Percentiles rank a stretch among this genome's conserved stretches.
Evolutionary conservation across 176 grass and related monocot genomes (phyloP).

Genomic region (Phoenix dactylifera): DNA sequence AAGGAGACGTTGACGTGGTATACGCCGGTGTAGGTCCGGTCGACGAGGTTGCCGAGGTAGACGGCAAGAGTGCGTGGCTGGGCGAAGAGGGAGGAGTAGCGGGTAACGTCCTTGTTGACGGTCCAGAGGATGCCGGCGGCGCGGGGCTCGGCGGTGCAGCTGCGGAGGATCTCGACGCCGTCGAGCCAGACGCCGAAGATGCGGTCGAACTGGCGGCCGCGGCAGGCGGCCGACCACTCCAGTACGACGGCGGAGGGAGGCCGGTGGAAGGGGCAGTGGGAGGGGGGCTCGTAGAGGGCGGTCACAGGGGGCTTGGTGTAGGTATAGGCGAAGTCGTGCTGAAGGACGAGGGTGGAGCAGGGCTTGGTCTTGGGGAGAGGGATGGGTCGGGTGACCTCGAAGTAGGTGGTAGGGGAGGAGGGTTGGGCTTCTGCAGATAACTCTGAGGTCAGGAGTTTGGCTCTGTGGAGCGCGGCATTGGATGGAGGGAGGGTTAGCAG

Average conservation of each 20-base stretch:
- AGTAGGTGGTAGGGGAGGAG: too few species aligned
- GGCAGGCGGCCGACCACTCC: slow-evolving; percentile 48
- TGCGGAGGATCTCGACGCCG: slow-evolving; percentile 65
- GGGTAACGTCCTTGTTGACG: slow-evolving; percentile 61
- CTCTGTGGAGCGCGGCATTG: too few species aligned
- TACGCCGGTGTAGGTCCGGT: slow-evolving; percentile 54
- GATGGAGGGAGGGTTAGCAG: too few species aligned
- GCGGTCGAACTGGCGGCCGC: slow-evolving; percentile 60
- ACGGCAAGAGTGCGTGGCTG: slow-evolving; percentile 30
- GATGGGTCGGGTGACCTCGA: too few species aligned
- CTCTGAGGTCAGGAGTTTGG: too few species aligned
- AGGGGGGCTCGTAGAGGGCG: neutral
- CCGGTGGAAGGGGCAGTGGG: neutral
- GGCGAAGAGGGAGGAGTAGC: slow-evolving; percentile 48
- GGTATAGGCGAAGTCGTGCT: neutral
- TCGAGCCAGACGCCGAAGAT: slow-evolving; percentile 73
- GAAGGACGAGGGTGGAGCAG: slow-evolving; percentile 6
- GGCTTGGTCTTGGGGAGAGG: neutral
- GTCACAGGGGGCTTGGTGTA: slow-evolving; percentile 39
- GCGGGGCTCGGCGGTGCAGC: slow-evolving; percentile 63
- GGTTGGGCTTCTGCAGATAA: too few species aligned
- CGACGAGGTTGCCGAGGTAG: slow-evolving; percentile 60
- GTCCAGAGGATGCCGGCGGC: slow-evolving; percentile 50
- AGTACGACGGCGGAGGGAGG: slow-evolving; percentile 25
- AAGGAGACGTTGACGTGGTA: slow-evolving; percentile 58